Evolutionary conservation across 768 basidiomycete species (phyloP), one percentile per base, ranked within the genome.

Genomic region (Agrocybe praecox): DNA sequence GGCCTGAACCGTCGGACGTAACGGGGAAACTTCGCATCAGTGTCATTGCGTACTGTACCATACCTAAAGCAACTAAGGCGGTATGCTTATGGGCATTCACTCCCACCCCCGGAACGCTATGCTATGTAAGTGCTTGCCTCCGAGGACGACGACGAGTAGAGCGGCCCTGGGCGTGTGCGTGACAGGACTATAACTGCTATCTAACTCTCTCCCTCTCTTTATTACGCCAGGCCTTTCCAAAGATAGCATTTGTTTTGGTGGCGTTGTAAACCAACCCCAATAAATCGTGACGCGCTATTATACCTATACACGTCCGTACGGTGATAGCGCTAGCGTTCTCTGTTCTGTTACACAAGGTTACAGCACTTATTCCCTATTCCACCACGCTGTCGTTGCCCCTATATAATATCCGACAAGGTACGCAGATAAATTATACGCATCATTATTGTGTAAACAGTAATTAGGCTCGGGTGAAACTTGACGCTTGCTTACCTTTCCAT

Each of bases 161-260:
- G 33, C 44, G 49, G 33, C 55, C 55, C 55, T 56, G 55, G 33
- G 40, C 55, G 44, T 56, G 55, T n/a, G 44, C 15, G 33, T 40
- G 36, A 40, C 36, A 40, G 14, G 5, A 14, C 36, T 40, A 14
- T 40, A 40, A 40, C 36, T 40, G 26, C 26, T 29, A 29, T 29
- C 26, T 29, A 29, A 29, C 36, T 40, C n/a, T 15, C 36, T 40
- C 12, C 5, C 36, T 40, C 15, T 8, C 33, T 34, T 15, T 8
- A 34, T 14, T n/a, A 40, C 36, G 5, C 36, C 3, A n/a, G 12
- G 36, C 12, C n/a, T 5, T n/a, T 6, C n/a, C n/a, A n/a, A 40
- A 40, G 36, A 40, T 40, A 40, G 12, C 5, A 5, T 14, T 40
- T 15, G 36, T 12, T 9, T 29, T 40, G 36, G 36, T 40, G 36